Base-by-base conservation (phyloP, 371 early-diverging fungal species). In the Blyttiomyces sp. region DNA sequence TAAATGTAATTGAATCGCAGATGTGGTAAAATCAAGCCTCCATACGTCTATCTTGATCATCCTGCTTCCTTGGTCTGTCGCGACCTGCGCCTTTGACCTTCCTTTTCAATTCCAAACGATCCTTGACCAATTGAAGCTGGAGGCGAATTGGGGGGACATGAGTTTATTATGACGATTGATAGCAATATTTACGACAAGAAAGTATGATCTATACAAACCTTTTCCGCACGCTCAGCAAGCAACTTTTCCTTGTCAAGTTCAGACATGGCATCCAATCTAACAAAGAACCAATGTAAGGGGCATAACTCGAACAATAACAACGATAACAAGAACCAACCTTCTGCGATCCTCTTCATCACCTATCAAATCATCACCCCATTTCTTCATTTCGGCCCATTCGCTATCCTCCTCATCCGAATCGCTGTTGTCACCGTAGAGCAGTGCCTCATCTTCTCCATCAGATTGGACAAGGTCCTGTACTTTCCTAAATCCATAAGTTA, bases 351-450 rank as follows among this genome's bases (percentile, higher is more conserved):
- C 49, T 9, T 65, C 66, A 35, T 65, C 60, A 2, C 66, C 66
- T 60, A 65, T 65, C 48, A 65, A 28, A 31, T 65, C 66, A 33
- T 65, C 66, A 9, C 66, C 66, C 66, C 66, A 65, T 31, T 17
- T 51, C 43, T 9, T 62, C 63, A 23, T 48, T 32, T 43, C 28
- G 2, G 19, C 36, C 30, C 6, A 4, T 4, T 30, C 46, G 49
- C 44, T 43, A 16, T 54, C 57, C 28, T 57, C 36, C 3, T 45
- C 62, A 23, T 45, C 49, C 32, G 45, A 30, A 13, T 62, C 58
- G 35, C 42, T 51, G 48, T 56, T 49, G 9, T 52, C 53, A 45
- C 50, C 53, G 51, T 28, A 48, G 35, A 32, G 46, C 31, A 17
- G 17, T 26, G n/a, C 49, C 23, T 34, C 39, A 50, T 44, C 45